A percentile compares a stretch with the other conserved stretches of the same genome.
phyloP scores from a whole-genome alignment of 257 asterid species.

The Gentiana dahurica region DNA sequence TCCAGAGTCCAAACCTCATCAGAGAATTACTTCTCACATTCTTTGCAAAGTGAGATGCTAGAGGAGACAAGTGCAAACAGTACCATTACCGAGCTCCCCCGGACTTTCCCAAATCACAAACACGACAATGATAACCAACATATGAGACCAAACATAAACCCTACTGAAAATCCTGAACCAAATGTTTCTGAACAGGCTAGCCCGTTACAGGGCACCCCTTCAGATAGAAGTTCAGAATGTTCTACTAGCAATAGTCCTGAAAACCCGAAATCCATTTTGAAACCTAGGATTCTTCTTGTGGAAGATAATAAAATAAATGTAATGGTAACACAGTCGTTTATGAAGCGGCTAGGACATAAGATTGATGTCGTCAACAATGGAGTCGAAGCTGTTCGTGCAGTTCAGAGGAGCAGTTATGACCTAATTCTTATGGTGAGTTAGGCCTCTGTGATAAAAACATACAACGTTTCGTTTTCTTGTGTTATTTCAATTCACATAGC shows the following conservation, averaged over 20 bases:
- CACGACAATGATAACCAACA: conserved; percentile 14
- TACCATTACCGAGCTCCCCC: conserved; percentile 28
- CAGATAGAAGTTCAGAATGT: conserved; percentile 25
- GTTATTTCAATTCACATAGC: too few species aligned
- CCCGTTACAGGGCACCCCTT: conserved; percentile 11
- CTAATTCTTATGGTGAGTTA: conserved; percentile 67
- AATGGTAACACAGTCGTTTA: conserved; percentile 74
- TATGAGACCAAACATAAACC: conserved; percentile 3
- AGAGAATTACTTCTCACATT: conserved; percentile 27
- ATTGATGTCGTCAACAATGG: conserved; percentile 64
- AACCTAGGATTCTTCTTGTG: conserved; percentile 78
- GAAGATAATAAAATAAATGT: conserved; percentile 79
- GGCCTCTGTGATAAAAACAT: not conserved
- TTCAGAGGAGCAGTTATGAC: conserved; percentile 41
- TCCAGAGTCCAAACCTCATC: conserved; percentile 35
- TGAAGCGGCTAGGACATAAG: conserved; percentile 69
- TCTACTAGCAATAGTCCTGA: conserved; percentile 36
- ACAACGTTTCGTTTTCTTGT: too few species aligned
- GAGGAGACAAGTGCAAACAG: conserved; percentile 37
- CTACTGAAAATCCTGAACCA: conserved; percentile 17
- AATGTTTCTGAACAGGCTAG: conserved; percentile 16
- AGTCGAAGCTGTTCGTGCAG: conserved; percentile 64
- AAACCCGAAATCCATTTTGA: conserved; percentile 13
- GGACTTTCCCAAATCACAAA: conserved; percentile 10
- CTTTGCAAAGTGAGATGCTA: conserved; percentile 22